Evolutionary conservation across 139 green algal species (phyloP).

Genomic region (Penium margaritaceum): DNA sequence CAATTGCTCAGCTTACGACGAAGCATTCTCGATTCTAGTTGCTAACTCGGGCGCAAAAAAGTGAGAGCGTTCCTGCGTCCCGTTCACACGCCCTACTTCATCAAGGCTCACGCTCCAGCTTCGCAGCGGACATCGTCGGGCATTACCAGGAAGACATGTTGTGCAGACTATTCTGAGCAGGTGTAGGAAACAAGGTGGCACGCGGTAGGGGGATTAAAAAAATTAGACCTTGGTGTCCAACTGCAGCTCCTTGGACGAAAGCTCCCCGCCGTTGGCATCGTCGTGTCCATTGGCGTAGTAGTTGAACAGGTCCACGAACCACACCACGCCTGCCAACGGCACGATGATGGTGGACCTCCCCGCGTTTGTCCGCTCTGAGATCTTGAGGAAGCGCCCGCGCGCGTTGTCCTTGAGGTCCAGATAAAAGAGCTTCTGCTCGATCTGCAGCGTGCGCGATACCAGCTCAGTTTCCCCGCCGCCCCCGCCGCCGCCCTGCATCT

Average conservation of each 20-base stretch:
- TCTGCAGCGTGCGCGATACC: slow-evolving; percentile 35
- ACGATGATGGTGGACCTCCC: slow-evolving; percentile 57
- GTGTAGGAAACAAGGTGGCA: too few species aligned
- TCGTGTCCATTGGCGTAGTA: slow-evolving; percentile 51
- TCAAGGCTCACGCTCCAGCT: too few species aligned
- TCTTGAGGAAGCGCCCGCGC: slow-evolving; percentile 54
- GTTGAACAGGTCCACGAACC: slow-evolving; percentile 59
- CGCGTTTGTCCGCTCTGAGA: slow-evolving; percentile 53
- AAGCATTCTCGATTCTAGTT: too few species aligned
- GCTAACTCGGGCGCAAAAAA: too few species aligned
- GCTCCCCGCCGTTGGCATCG: slow-evolving; percentile 29
- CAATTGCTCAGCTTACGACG: too few species aligned
- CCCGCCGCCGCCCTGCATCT: background rate
- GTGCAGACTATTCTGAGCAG: too few species aligned
- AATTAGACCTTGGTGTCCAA: slow-evolving; percentile 56
- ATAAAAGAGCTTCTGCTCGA: slow-evolving; percentile 59
- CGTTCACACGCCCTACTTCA: too few species aligned
- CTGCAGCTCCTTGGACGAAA: slow-evolving; percentile 53
- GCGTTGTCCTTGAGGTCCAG: slow-evolving; percentile 56
- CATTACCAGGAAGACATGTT: too few species aligned
- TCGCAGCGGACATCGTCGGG: too few species aligned
- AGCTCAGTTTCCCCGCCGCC: slow-evolving; percentile 21
- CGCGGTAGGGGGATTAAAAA: too few species aligned
- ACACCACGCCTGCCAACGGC: slow-evolving; percentile 46
- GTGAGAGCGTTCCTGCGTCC: too few species aligned